Conservation (phyloP, 176 grass and related monocot genomes). For the Oryza meyeriana region DNA sequence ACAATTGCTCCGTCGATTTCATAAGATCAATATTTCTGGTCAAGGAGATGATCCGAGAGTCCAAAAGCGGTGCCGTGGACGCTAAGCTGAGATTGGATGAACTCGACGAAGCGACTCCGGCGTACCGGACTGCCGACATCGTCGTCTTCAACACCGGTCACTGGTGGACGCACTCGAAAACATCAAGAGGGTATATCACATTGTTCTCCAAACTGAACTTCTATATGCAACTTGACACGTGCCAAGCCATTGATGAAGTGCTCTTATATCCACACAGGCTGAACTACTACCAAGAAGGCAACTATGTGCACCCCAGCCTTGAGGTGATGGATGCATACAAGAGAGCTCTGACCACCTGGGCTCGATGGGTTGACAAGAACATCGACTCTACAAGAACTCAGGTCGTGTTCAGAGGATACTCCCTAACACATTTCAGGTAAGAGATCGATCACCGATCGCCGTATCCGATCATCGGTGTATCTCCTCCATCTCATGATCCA, state of each 20-base stretch:
- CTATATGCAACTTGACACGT: not conserved
- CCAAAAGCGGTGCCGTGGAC: conserved; percentile 28
- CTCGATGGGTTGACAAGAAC: conserved; percentile 78
- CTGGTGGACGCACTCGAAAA: conserved; percentile 94
- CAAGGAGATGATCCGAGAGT: conserved; percentile 42
- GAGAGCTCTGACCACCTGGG: conserved; percentile 79
- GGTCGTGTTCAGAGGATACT: conserved; percentile 88
- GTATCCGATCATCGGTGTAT: not conserved
- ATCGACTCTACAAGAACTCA: conserved; percentile 66
- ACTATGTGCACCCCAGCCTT: conserved; percentile 59
- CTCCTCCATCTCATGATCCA: not conserved
- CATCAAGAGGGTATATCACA: conserved; percentile 61
- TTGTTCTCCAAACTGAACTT: conserved; percentile 1
- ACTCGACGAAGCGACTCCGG: conserved; percentile 55
- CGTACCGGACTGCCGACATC: conserved; percentile 68
- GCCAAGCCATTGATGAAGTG: not conserved
- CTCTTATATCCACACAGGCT: conserved; percentile 38
- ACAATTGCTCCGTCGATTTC: conserved; percentile 81
- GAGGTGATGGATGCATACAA: conserved; percentile 73
- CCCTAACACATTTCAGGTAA: conserved; percentile 81
- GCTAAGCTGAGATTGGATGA: conserved; percentile 69
- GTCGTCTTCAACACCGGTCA: conserved; percentile 91
- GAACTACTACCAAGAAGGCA: conserved; percentile 89
- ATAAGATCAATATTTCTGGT: conserved; percentile 83
- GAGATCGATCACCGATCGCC: not conserved